Conservation (phyloP, 1,284 basidiomycete genomes). For the Apiotrichum domesticum region DNA sequence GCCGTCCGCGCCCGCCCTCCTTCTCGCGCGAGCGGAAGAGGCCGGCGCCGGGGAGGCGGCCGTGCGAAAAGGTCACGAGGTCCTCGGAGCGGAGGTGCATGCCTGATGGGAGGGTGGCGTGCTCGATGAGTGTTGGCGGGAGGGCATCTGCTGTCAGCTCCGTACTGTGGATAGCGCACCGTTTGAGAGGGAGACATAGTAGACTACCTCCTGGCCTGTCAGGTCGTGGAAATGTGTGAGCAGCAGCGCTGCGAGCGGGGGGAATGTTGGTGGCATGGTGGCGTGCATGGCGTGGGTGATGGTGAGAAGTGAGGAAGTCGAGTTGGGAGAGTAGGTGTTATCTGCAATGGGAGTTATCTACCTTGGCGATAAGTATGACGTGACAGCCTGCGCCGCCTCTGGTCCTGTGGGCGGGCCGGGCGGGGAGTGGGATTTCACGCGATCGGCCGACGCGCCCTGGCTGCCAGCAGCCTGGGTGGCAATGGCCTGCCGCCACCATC, state of each 20-base stretch:
- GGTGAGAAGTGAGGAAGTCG: too few species aligned
- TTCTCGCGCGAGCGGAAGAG: slow-evolving; percentile 29
- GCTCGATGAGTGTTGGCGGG: slow-evolving; percentile 29
- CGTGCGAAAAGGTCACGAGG: slow-evolving; percentile 30
- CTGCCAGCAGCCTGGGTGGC: too few species aligned
- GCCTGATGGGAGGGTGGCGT: slow-evolving; percentile 36
- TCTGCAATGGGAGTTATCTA: too few species aligned
- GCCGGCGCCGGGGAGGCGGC: slow-evolving; percentile 24
- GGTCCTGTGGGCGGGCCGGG: too few species aligned
- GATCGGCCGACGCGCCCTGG: too few species aligned
- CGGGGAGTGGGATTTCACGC: too few species aligned
- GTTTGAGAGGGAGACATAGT: slow-evolving; percentile 26
- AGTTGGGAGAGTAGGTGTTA: too few species aligned
- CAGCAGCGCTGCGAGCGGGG: slow-evolving; percentile 37
- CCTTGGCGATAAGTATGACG: too few species aligned
- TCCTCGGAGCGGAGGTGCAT: slow-evolving; percentile 32
- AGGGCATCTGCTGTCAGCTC: slow-evolving; percentile 13
- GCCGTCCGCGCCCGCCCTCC: slow-evolving; percentile 27
- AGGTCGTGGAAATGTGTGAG: slow-evolving; percentile 43
- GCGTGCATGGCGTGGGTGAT: too few species aligned
- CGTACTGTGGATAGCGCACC: slow-evolving; percentile 16
- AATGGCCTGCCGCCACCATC: too few species aligned
- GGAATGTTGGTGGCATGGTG: slow-evolving; percentile 17
- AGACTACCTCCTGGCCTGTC: slow-evolving; percentile 36
- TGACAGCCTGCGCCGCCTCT: too few species aligned